Conservation (phyloP, 1,139 yeast species). For the Protomyces inouyei region DNA sequence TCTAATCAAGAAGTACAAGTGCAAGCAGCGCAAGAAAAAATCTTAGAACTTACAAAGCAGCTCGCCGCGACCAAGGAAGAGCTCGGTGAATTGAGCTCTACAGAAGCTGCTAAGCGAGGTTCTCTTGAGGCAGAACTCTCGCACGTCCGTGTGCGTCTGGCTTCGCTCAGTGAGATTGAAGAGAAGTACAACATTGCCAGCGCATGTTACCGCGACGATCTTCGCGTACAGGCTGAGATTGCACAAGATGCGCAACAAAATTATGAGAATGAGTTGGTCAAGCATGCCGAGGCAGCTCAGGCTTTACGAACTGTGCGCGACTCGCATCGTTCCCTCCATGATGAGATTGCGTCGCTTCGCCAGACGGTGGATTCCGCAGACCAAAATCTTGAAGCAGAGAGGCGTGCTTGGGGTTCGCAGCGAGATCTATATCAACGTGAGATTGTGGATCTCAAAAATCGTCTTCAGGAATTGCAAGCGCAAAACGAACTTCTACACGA, state of each 20-base stretch:
- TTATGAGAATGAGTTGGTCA: constrained; percentile 55
- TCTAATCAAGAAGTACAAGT: constrained; percentile 33
- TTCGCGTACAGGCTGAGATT: constrained; percentile 50
- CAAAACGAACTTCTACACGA: constrained; percentile 66
- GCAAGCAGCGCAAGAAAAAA: constrained; percentile 6
- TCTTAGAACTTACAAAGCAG: constrained; percentile 25
- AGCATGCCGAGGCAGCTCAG: constrained; percentile 53
- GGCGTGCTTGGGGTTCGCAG: constrained; percentile 47
- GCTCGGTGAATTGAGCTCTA: constrained; percentile 38
- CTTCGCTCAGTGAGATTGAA: constrained; percentile 46
- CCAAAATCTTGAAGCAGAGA: constrained; percentile 30
- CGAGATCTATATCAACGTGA: constrained; percentile 51
- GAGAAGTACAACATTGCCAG: constrained; percentile 35
- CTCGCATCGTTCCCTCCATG: constrained; percentile 43
- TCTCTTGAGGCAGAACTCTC: constrained; percentile 36
- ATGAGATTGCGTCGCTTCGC: constrained; percentile 42
- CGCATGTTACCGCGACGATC: constrained; percentile 43
- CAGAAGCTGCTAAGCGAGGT: constrained; percentile 35
- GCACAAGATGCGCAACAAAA: constrained; percentile 53
- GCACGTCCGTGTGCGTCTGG: constrained; percentile 44
- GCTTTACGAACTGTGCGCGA: constrained; percentile 47
- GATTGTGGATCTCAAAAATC: constrained; percentile 45
- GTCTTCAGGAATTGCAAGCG: constrained; percentile 54
- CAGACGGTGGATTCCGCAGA: constrained; percentile 41
- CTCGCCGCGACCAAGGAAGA: constrained; percentile 41